A percentile compares a stretch with the other conserved stretches of the same genome.
Evolutionary conservation across 805 yeast genomes (phyloP).

Genomic region (Cyberlindnera americana): DNA sequence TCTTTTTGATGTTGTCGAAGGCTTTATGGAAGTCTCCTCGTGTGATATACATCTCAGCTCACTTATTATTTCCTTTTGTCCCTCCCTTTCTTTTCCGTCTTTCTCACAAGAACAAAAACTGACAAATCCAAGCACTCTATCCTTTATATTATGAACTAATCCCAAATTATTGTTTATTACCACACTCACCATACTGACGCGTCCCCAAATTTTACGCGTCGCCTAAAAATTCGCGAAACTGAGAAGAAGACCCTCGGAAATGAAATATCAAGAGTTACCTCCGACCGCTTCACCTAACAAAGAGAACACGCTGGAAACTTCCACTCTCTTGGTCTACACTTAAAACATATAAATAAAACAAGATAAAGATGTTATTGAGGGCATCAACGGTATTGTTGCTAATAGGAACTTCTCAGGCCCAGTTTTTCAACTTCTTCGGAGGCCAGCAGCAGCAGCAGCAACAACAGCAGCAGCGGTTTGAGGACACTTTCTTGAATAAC

Average conservation of each 20-base stretch:
- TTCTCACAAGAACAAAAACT: too few species aligned
- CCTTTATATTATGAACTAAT: too few species aligned
- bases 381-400: background rate
- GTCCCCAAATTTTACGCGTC: conserved; percentile 2
- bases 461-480: conserved; percentile 28
- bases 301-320: conserved; percentile 3
- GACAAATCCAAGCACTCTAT: too few species aligned
- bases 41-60: conserved; percentile 59
- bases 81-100: too few species aligned
- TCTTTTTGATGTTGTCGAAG: conserved; percentile 61
- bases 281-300: background rate
- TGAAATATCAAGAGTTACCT: background rate
- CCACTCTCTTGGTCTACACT: too few species aligned
- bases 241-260: background rate
- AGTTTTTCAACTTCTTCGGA: conserved; percentile 43
- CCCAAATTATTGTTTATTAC: too few species aligned
- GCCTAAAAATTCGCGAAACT: background rate
- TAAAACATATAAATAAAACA: too few species aligned
- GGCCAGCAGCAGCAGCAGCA: conserved; percentile 37
- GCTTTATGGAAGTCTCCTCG: conserved; percentile 66
- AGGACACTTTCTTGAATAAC: conserved; percentile 34
- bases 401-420: conserved; percentile 27
- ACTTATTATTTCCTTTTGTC: background rate
- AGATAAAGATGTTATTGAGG: background rate
- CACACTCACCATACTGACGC: background rate